Conservation (phyloP, 164 flowering plant genomes). For the Euptelea pleiosperma region DNA sequence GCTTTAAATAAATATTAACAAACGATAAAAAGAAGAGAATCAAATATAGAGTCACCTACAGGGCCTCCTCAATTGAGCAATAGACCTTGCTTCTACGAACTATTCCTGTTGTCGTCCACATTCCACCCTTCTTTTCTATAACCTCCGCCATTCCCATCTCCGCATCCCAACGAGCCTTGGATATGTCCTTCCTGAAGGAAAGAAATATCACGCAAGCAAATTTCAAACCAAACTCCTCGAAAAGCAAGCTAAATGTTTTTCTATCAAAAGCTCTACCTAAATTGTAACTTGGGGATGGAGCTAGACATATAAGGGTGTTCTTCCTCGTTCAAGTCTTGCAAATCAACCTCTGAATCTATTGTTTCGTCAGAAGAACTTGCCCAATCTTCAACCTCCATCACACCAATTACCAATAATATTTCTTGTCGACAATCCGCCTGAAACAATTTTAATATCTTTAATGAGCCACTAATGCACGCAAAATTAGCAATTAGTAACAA, state of each 20-base stretch:
- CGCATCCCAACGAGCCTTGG: slow-evolving; percentile 63
- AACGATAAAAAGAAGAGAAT: background rate
- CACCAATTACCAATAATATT: slow-evolving; percentile 1
- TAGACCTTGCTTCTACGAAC: slow-evolving; percentile 54
- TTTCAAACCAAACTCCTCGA: background rate
- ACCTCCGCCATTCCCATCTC: slow-evolving; percentile 74
- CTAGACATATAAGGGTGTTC: slow-evolving; percentile 26
- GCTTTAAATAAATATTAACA: background rate
- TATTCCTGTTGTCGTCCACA: slow-evolving; percentile 75
- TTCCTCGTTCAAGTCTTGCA: slow-evolving; percentile 30
- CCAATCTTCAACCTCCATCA: slow-evolving; percentile 22
- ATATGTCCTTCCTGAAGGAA: slow-evolving; percentile 44
- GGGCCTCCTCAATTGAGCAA: slow-evolving; percentile 64
- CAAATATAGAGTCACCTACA: slow-evolving; percentile 49
- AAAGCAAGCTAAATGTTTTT: background rate
- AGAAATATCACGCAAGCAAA: background rate
- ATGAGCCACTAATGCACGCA: slow-evolving; percentile 7
- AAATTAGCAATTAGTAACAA: background rate
- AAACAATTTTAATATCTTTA: background rate
- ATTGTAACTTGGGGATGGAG: slow-evolving; percentile 35
- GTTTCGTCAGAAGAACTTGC: slow-evolving; percentile 27
- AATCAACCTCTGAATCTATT: slow-evolving; percentile 27
- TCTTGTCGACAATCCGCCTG: background rate
- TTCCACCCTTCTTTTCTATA: slow-evolving; percentile 50
- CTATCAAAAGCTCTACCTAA: slow-evolving; percentile 31